Base-by-base conservation (phyloP, 495 filamentous ascomycete species). In the Thermothielavioides terrestris region DNA sequence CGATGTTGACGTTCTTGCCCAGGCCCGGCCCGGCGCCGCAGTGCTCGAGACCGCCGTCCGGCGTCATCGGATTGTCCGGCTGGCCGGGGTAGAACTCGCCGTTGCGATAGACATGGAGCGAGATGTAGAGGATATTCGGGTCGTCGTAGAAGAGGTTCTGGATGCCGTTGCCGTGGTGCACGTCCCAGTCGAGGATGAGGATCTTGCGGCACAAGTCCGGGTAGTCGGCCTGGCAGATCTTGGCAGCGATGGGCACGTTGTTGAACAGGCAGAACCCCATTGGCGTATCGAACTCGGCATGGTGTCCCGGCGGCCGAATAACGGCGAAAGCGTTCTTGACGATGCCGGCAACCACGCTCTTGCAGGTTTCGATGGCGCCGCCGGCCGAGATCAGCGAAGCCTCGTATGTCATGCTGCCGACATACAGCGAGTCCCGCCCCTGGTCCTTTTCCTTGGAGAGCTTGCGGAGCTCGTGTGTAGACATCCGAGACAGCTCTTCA, bases 251-350 rank as follows among this genome's bases (percentile, higher is more conserved):
- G 25, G 84, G 85, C 10, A 96, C 94, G 67, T 99, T 99, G 68
- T 99, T 95, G 64, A 95, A 96, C 14, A 97, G 69, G 65, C 92
- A 98, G 62, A 98, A 98, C 0, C 92, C 92, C 80, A 92, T 89
- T 6, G 92, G 75, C 12, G 77, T 70, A 55, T 91, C 76, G 42
- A 76, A 77, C 60, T 97, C 94, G 1, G 92, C 94, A 68, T 98
- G 92, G 57, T 98, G 92, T 2, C 92, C 94, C 0, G 92, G 92
- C 2, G 92, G 92, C 34, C 92, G 81, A 50, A 98, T 92, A 12
- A 97, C 82, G 1, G 92, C 92, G 58, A 98, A 90, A 2, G 87
- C 88, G 60, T 98, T 98, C 62, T 90, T 95, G 41, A 95, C 84
- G 27, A 75, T 73, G 8, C 88, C 83, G 10, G 73, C 68, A 14